Conservation (phyloP, 1,284 basidiomycete species). For the Spongiforma sp. region DNA sequence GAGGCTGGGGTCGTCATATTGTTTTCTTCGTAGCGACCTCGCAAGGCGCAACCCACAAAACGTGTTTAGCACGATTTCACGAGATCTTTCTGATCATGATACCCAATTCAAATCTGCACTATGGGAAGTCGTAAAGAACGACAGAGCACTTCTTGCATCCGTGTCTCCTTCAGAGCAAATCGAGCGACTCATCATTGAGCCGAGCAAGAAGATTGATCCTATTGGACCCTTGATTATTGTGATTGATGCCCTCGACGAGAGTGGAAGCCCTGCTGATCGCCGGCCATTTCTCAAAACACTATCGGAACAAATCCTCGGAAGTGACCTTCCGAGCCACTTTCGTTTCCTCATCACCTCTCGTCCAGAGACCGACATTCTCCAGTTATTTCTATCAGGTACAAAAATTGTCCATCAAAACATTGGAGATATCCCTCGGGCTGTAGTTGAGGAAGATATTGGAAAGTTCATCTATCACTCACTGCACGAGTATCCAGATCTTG, state of each 20-base stretch:
- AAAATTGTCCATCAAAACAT: not conserved
- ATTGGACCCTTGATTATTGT: slow-evolving; percentile 12
- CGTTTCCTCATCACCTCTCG: slow-evolving; percentile 10
- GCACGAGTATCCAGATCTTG: not conserved
- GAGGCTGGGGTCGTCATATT: not conserved
- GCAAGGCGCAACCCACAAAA: not conserved
- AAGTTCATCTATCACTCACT: slow-evolving; percentile 8
- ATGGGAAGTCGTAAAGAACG: not conserved
- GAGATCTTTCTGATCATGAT: not conserved
- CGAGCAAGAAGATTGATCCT: not conserved
- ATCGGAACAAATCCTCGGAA: too few species aligned
- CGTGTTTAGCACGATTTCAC: too few species aligned
- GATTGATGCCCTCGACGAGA: too few species aligned
- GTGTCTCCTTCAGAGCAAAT: too few species aligned
- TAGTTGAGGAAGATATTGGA: not conserved
- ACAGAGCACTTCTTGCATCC: too few species aligned
- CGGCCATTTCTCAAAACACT: too few species aligned
- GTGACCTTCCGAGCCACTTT: too few species aligned
- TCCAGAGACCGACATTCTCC: slow-evolving; percentile 1
- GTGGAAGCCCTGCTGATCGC: too few species aligned
- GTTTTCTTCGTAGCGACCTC: not conserved
- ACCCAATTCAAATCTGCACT: not conserved
- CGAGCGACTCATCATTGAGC: too few species aligned
- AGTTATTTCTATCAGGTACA: not conserved
- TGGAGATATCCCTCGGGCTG: not conserved